Conservation (phyloP, 176 grass and related monocot species). For the Phragmites australis region DNA sequence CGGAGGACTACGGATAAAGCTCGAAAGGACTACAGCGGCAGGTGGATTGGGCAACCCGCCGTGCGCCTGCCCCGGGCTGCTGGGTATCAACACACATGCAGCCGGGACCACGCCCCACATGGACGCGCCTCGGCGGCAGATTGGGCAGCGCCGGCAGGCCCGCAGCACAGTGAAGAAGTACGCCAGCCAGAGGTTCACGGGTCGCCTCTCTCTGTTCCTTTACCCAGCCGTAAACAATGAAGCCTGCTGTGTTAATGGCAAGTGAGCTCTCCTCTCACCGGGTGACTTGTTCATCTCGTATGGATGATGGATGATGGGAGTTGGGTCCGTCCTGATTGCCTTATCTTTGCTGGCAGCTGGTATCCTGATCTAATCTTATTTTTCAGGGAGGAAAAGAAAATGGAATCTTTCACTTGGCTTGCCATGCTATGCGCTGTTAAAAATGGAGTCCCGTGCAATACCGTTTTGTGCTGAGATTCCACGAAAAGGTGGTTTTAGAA, state of each 20-base stretch:
- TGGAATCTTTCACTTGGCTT: background rate
- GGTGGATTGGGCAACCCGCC: conserved; percentile 1
- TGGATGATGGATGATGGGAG: conserved; percentile 12
- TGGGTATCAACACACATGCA: conserved; percentile 48
- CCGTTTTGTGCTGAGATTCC: conserved; percentile 10
- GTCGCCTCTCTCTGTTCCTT: background rate
- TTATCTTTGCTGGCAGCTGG: background rate
- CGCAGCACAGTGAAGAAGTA: conserved; percentile 28
- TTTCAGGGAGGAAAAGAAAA: background rate
- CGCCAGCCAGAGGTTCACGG: conserved; percentile 12
- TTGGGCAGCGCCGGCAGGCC: conserved; percentile 3
- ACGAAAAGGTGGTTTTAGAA: background rate
- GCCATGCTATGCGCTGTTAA: background rate
- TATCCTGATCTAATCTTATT: background rate
- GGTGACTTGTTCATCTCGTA: background rate
- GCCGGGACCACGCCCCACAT: conserved; percentile 40
- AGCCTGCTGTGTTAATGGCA: background rate
- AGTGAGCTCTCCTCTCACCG: background rate
- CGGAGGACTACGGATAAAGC: background rate
- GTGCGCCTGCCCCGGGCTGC: background rate
- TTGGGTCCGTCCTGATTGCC: background rate
- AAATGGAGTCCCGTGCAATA: conserved; percentile 22
- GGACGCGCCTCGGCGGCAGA: conserved; percentile 1
- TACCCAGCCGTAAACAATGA: background rate
- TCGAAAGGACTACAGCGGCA: conserved; percentile 15